Percentiles rank a stretch among this genome's conserved stretches.
These are phyloP conservation scores for Capsicum baccatum DNA, from an alignment of 257 asterid species.

Conservation along the genomic window DNA sequence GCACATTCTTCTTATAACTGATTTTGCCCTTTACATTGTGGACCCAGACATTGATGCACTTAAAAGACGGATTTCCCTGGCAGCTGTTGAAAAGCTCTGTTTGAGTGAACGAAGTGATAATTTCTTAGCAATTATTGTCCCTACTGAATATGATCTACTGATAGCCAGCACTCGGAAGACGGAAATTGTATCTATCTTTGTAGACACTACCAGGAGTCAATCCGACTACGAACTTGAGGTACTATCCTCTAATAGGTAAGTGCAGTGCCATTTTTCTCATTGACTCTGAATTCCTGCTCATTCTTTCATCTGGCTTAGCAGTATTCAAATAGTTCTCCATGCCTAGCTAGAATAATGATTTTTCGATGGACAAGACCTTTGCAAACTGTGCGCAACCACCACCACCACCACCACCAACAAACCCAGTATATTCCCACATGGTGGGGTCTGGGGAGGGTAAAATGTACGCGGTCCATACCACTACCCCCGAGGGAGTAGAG, in stretches of 20 bases:
- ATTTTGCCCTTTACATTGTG: constrained; percentile 75
- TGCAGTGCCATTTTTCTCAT: constrained; percentile 19
- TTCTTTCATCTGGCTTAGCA: background rate
- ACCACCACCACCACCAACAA: no score
- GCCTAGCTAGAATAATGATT: background rate
- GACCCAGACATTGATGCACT: constrained; percentile 81
- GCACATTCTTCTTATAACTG: constrained; percentile 75
- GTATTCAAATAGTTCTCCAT: background rate
- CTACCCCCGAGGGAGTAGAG: no score
- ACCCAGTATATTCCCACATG: no score
- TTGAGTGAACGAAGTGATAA: constrained; percentile 84
- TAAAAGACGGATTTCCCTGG: constrained; percentile 88
- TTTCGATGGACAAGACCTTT: background rate
- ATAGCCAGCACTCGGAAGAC: constrained; percentile 89
- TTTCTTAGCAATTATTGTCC: constrained; percentile 79
- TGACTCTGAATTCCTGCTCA: background rate
- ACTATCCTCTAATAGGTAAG: constrained; percentile 57
- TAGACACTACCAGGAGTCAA: constrained; percentile 78
- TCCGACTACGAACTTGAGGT: constrained; percentile 91
- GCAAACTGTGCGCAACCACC: background rate
- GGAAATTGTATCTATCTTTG: constrained; percentile 71
- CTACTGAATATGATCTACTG: constrained; percentile 88
- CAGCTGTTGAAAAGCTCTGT: constrained; percentile 91
- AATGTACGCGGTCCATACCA: no score
- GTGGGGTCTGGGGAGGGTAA: no score